Evolutionary conservation across 129 eudicot genomes (phyloP), one percentile per base, ranked within the genome.

Genomic region (Tagetes erecta): DNA sequence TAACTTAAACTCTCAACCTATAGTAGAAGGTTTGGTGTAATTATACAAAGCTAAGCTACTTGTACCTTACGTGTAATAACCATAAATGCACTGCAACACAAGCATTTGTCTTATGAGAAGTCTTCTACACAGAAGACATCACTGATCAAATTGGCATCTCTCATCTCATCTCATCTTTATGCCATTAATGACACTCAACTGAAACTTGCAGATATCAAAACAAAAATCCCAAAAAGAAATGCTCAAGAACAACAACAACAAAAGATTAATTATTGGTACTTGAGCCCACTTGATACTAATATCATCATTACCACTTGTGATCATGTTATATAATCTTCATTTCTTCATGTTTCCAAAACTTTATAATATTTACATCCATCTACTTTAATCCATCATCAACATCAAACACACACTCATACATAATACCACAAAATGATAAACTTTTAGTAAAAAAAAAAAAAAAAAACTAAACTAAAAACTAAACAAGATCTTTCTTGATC

Each of bases 111-210:
- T 76, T 67, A 76, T 86, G 79, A 75, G 77, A 64, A 38, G 78
- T 73, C 66, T 64, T 74, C 49, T 63, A 76, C 42, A 63, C 72
- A 82, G 71, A 72, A 68, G 68, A 65, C 73, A 75, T 53, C 81
- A 63, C 91, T 84, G 84, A 68, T 44, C 49, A 44, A 79, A 85
- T 20, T 20, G 83, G 80, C 76, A 46, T 68, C 62, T 38, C 66
- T 70, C 81, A 68, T 73, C 68, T 70, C 81, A 68, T 73, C 68
- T 59, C 31, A 68, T 62, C 47, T 40, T 63, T 77, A 76, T 70
- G 78, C 67, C 70, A 90, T 85, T 80, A 81, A 85, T 85, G 88
- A 72, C 49, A 75, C 96, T 64, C 69, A 88, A 80, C 96, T 68
- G 86, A 80, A 78, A 71, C 73, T 67, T 80, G 74, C 88, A 85